Evolutionary conservation across 2,329 filamentous ascomycete species (phyloP).

Genomic region (Aspergillus vadensis): DNA sequence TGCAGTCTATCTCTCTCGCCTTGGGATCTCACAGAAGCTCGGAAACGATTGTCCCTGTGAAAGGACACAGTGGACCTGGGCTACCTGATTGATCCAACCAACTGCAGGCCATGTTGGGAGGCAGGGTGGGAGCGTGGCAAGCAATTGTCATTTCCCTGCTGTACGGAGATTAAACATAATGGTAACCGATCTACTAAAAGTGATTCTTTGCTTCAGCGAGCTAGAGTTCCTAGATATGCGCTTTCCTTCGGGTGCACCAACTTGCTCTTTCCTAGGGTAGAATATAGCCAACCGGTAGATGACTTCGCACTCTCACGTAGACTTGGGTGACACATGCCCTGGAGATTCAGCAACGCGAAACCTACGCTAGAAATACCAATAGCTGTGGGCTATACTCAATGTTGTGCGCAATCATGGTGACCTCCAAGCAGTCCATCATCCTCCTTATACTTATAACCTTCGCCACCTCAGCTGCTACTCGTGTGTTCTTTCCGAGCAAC

Average conservation of each 20-base stretch:
- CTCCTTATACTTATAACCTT: constrained; percentile 1
- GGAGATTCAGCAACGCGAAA: not conserved
- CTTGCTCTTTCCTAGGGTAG: not conserved
- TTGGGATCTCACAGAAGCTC: not conserved
- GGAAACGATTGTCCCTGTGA: not conserved
- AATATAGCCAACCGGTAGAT: not conserved
- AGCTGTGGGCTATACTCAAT: not conserved
- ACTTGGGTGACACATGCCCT: not conserved
- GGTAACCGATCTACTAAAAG: not conserved
- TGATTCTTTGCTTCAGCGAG: not conserved
- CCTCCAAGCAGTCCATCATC: not conserved
- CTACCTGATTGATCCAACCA: not conserved
- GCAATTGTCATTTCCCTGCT: constrained; percentile 6
- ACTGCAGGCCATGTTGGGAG: constrained; percentile 10
- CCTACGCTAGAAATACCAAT: not conserved
- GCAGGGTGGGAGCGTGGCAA: constrained; percentile 3
- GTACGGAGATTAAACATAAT: not conserved
- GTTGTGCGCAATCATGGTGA: not conserved
- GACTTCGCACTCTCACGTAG: not conserved
- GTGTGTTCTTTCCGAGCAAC: not conserved
- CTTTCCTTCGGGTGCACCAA: not conserved
- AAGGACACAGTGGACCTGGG: not conserved
- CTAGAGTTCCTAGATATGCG: not conserved
- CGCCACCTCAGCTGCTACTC: not conserved
- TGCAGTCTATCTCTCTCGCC: not conserved